Conservation (phyloP, 2,329 filamentous ascomycete genomes). For the Calonectria honghensis region DNA sequence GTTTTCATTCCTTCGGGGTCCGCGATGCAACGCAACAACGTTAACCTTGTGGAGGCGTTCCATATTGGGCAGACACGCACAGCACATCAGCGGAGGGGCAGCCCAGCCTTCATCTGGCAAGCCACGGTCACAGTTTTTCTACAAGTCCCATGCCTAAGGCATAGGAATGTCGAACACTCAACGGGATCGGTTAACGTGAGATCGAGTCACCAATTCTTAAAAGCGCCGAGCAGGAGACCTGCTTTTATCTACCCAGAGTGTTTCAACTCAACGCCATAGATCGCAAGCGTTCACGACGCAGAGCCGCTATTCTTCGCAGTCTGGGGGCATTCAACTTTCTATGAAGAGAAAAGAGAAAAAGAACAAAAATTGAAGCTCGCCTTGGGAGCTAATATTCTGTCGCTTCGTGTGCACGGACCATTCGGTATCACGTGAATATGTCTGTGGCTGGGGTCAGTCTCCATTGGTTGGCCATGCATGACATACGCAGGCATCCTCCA, state of each 20-base stretch:
- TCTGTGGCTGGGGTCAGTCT: slow-evolving; percentile 31
- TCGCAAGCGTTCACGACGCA: slow-evolving; percentile 60
- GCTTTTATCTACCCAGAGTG: slow-evolving; percentile 73
- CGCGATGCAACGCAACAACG: background rate
- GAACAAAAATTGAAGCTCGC: slow-evolving; percentile 40
- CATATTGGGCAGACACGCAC: background rate
- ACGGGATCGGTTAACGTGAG: slow-evolving; percentile 76
- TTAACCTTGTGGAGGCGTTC: background rate
- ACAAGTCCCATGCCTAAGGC: slow-evolving; percentile 4
- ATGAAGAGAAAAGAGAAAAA: slow-evolving; percentile 60
- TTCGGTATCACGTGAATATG: slow-evolving; percentile 41
- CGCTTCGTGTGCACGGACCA: slow-evolving; percentile 55
- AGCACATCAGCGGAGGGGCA: no score
- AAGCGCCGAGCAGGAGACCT: slow-evolving; percentile 70
- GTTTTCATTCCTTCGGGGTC: background rate
- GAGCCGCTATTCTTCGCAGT: slow-evolving; percentile 74
- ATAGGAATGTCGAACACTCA: slow-evolving; percentile 74
- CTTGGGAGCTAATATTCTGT: slow-evolving; percentile 45
- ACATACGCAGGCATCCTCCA: slow-evolving; percentile 51
- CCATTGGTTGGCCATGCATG: slow-evolving; percentile 50
- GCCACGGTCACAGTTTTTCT: background rate
- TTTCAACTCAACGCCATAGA: slow-evolving; percentile 73
- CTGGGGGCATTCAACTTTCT: slow-evolving; percentile 76
- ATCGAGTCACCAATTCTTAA: slow-evolving; percentile 78
- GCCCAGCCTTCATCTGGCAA: background rate